Conservation (phyloP, 495 filamentous ascomycete species). For the Cryomyces antarcticus region DNA sequence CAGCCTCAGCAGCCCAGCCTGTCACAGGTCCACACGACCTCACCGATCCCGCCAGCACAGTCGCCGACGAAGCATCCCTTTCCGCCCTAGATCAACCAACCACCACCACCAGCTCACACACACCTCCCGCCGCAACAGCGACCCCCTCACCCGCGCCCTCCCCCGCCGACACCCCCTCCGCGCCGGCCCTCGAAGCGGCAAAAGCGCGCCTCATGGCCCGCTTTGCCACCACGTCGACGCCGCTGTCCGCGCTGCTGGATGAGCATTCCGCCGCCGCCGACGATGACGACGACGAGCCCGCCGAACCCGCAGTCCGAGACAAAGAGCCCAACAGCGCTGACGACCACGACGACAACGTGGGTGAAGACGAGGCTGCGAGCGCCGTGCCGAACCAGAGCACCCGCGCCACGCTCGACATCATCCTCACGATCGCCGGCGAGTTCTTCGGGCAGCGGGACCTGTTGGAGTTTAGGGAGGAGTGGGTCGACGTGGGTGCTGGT, state of each 20-base stretch:
- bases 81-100: too few relatives aligned
- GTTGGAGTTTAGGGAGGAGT: conserved; percentile 40
- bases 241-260: not conserved
- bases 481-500: conserved; percentile 1
- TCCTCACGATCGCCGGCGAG: conserved; percentile 74
- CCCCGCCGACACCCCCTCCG: too few relatives aligned
- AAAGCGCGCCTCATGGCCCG: conserved; percentile 35
- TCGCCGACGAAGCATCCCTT: too few relatives aligned
- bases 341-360: too few relatives aligned
- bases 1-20: too few relatives aligned
- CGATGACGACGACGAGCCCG: not conserved
- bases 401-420: conserved; percentile 62
- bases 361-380: not conserved
- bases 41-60: too few relatives aligned
- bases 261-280: not conserved
- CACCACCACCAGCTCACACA: too few relatives aligned
- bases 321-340: too few relatives aligned
- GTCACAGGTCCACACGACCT: too few relatives aligned
- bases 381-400: conserved; percentile 21
- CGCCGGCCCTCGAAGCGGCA: conserved; percentile 28
- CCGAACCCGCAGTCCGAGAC: too few relatives aligned
- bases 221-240: conserved; percentile 14
- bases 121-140: too few relatives aligned
- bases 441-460: conserved; percentile 82
- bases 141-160: too few relatives aligned